Conservation (phyloP, 2,329 filamentous ascomycete species). For the Cadophora luteo-olivacea region DNA sequence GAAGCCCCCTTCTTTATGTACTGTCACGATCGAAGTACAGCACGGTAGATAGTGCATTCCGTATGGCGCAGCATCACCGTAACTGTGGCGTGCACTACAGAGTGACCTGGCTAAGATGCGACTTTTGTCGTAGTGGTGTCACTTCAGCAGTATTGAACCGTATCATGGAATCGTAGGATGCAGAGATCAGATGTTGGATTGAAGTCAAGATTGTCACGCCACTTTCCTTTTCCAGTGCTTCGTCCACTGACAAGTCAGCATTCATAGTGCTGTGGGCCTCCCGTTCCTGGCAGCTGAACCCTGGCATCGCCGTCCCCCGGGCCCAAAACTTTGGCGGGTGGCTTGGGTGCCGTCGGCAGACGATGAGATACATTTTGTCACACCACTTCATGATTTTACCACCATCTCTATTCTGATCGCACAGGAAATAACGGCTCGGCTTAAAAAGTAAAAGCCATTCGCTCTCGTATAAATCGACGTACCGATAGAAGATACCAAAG, state of each 20-base stretch:
- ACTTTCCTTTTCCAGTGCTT: conserved; percentile 1
- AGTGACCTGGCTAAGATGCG: neutral
- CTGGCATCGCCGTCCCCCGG: neutral
- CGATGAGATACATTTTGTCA: neutral
- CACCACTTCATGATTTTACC: neutral
- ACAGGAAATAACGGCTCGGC: neutral
- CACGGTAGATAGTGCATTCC: neutral
- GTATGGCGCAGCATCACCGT: neutral
- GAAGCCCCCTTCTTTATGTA: conserved; percentile 7
- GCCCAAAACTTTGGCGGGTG: neutral
- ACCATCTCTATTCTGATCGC: neutral
- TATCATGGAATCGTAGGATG: neutral
- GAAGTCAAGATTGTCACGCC: neutral
- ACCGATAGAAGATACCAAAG: neutral
- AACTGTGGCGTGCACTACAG: neutral
- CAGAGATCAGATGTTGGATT: conserved; percentile 10
- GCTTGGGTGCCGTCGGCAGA: neutral
- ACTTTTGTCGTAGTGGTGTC: conserved; percentile 4
- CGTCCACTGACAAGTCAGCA: conserved; percentile 1
- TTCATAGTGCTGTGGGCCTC: neutral
- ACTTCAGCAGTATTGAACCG: neutral
- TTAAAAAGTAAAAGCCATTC: neutral
- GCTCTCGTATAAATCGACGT: neutral
- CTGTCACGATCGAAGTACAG: neutral
- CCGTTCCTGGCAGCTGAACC: conserved; percentile 3